Evolutionary conservation across 331 rosid species (phyloP).

Genomic region (Arachis monticola): DNA sequence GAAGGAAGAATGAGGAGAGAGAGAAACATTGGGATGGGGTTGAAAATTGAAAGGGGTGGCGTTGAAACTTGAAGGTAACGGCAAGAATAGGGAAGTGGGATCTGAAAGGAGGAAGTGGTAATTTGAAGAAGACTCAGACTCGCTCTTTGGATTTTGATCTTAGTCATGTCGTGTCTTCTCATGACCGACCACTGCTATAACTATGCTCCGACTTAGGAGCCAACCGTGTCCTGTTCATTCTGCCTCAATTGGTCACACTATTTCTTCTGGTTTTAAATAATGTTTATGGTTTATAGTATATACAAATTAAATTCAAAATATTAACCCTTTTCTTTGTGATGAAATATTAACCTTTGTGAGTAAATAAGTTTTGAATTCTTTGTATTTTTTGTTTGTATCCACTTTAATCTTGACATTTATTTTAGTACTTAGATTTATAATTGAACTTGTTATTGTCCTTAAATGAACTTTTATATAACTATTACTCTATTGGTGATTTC

Average conservation of each 20-base stretch:
- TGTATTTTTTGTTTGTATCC: too few species aligned
- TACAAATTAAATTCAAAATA: not conserved
- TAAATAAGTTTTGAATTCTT: too few species aligned
- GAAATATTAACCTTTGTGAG: too few species aligned
- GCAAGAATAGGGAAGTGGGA: not conserved
- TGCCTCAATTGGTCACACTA: not conserved
- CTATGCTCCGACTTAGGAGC: not conserved
- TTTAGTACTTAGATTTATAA: too few species aligned
- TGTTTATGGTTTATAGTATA: too few species aligned
- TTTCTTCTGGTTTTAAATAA: not conserved
- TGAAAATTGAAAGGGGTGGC: not conserved
- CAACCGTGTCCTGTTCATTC: not conserved
- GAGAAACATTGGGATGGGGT: not conserved
- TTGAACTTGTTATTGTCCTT: too few species aligned
- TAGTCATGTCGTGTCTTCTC: not conserved
- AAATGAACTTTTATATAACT: too few species aligned
- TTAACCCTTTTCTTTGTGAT: too few species aligned
- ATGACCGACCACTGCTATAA: not conserved
- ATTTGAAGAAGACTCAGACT: too few species aligned
- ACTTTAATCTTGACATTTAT: too few species aligned
- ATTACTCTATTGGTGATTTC: too few species aligned
- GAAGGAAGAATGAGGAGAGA: not conserved
- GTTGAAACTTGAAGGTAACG: slow-evolving; percentile 6
- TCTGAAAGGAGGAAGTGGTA: not conserved
- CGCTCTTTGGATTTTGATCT: not conserved